phyloP scores from a whole-genome alignment of 768 basidiomycete genomes.

The Hericium coralloides region DNA sequence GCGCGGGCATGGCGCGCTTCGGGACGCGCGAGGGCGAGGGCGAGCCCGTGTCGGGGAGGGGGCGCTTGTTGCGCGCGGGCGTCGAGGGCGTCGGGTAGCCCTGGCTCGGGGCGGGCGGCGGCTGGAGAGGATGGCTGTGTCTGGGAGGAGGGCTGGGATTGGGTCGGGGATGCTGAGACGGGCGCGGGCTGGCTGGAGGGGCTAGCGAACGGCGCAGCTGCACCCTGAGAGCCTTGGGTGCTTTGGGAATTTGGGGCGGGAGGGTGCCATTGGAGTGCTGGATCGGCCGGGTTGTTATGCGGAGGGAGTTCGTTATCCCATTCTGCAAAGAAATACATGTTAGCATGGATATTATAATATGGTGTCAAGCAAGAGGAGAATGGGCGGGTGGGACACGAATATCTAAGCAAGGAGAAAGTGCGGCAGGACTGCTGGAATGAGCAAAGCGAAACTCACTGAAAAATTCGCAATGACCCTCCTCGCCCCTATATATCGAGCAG shows the following conservation, averaged over 20 bases:
- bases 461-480: slow-evolving; percentile 25
- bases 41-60: too few species aligned
- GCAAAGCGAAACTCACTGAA: slow-evolving; percentile 23
- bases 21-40: too few species aligned
- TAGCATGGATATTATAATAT: not conserved
- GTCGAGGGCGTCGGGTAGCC: too few species aligned
- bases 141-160: not conserved
- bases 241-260: not conserved
- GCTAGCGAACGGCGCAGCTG: not conserved
- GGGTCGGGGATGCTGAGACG: not conserved
- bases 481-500: slow-evolving; percentile 23
- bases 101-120: not conserved
- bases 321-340: slow-evolving; percentile 11
- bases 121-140: not conserved
- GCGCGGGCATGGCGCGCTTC: too few species aligned
- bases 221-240: not conserved
- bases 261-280: not conserved
- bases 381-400: too few species aligned
- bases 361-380: too few species aligned
- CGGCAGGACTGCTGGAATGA: not conserved
- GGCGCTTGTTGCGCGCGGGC: too few species aligned
- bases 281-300: not conserved
- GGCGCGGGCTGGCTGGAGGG: not conserved
- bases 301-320: slow-evolving; percentile 22
- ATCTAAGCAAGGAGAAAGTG: too few species aligned